Evolutionary conservation across 1,284 basidiomycete genomes (phyloP).

Genomic region (Abortiporus biennis): DNA sequence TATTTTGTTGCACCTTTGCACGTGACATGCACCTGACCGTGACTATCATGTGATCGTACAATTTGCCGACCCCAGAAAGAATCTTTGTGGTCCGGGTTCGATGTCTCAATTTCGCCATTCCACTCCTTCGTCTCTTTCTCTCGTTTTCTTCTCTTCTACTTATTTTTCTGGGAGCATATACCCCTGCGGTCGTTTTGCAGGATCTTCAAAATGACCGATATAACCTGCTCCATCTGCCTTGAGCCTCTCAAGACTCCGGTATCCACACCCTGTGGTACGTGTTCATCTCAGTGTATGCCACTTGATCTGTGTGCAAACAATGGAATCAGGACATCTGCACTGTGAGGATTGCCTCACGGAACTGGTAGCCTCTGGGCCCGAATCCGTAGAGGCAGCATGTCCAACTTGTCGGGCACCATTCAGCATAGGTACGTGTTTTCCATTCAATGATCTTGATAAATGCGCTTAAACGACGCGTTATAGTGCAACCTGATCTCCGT

Average conservation of each 20-base stretch:
- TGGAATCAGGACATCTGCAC: constrained; percentile 50
- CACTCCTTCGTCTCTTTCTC: no score
- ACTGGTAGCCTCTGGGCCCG: constrained; percentile 37
- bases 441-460: constrained; percentile 8
- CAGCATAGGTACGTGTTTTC: constrained; percentile 37
- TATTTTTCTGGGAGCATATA: no score
- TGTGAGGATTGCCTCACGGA: constrained; percentile 49
- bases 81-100: no score
- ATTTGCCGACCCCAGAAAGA: no score
- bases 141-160: no score
- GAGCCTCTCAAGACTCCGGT: constrained; percentile 45
- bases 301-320: background rate
- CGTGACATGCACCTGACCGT: no score
- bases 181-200: no score
- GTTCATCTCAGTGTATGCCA: background rate
- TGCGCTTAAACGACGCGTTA: constrained; percentile 1
- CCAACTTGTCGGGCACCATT: constrained; percentile 56
- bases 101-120: no score
- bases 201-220: no score
- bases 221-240: constrained; percentile 58
- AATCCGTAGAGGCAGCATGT: constrained; percentile 39
- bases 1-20: no score
- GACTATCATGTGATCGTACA: no score
- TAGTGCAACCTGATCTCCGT: constrained; percentile 36
- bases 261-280: constrained; percentile 55